phyloP scores from a whole-genome alignment of 164 flowering plant species.

The Euptelea pleiosperma region DNA sequence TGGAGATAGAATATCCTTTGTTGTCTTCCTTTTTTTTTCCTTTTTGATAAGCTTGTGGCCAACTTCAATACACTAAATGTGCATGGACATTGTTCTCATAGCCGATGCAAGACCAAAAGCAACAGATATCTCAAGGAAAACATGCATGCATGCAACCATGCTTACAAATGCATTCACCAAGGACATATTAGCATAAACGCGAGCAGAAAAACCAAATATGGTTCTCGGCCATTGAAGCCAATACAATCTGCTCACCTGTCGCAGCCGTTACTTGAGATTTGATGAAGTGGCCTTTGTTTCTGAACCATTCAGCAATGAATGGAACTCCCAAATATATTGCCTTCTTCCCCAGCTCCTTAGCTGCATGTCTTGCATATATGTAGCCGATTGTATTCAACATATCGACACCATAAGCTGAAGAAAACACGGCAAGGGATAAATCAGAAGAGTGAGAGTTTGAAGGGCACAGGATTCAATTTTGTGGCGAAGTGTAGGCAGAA shows the following conservation, averaged over 20 bases:
- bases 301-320: conserved; percentile 96
- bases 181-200: too few species aligned
- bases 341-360: conserved; percentile 96
- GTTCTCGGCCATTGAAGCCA: conserved; percentile 1
- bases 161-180: too few species aligned
- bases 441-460: conserved; percentile 1
- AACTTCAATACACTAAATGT: neutral
- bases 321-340: conserved; percentile 93
- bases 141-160: neutral
- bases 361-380: conserved; percentile 90
- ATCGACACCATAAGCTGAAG: conserved; percentile 90
- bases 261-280: conserved; percentile 99
- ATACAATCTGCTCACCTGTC: conserved; percentile 51
- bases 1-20: neutral
- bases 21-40: too few species aligned
- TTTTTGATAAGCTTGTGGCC: neutral
- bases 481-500: too few species aligned
- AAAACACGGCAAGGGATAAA: conserved; percentile 12
- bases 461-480: neutral
- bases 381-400: conserved; percentile 95
- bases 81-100: neutral
- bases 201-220: too few species aligned
- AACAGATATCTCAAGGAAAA: neutral
- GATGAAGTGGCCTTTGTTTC: conserved; percentile 95
- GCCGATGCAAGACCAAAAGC: neutral